Evolutionary conservation across 106 monocot genomes (phyloP), one percentile per base, ranked within the genome.

Genomic region (Posidonia australis): DNA sequence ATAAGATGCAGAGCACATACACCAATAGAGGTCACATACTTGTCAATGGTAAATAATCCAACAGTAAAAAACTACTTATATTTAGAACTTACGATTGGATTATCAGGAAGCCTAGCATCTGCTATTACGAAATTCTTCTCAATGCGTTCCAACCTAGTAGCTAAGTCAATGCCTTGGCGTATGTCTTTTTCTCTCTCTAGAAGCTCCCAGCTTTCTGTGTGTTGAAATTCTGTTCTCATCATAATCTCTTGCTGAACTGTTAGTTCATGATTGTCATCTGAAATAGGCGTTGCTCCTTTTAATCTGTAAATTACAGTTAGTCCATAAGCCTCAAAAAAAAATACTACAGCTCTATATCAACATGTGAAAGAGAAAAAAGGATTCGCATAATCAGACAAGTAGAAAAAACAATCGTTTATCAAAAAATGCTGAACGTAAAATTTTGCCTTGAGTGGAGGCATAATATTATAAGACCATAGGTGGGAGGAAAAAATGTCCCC

Each of bases 51-150:
- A 36, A 36, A 4, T 36, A 36, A 36, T 57, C 28, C 57, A 49
- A 57, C 25, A 26, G 25, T 13, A 18, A 42, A 61, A 10, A 42
- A 61, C 28, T 19, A 42, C 41, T 41, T 10, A 5, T n/a, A 61
- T 61, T 61, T 43, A 43, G 42, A 13, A 68, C 89, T 86, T 68
- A 98, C 96, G 60, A 98, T 98, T 58, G 96, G 96, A 44, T 90
- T 98, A 74, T 98, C 96, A 28, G 96, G 96, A 70, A 98, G 77
- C 52, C 96, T 82, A 63, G 90, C 90, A 87, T 98, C 96, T 63
- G 96, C 75, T 59, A 98, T 98, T 43, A 98, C 96, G 79, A 98
- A 98, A 63, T 90, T 98, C 78, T 98, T 98, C 70, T 90, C 96
- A 46, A 98, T 98, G 20, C 96, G 96, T 54, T 98, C 96, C 72